Base-by-base conservation (phyloP, 352 stramenopile genomes). In the Globisporangium ultimum region DNA sequence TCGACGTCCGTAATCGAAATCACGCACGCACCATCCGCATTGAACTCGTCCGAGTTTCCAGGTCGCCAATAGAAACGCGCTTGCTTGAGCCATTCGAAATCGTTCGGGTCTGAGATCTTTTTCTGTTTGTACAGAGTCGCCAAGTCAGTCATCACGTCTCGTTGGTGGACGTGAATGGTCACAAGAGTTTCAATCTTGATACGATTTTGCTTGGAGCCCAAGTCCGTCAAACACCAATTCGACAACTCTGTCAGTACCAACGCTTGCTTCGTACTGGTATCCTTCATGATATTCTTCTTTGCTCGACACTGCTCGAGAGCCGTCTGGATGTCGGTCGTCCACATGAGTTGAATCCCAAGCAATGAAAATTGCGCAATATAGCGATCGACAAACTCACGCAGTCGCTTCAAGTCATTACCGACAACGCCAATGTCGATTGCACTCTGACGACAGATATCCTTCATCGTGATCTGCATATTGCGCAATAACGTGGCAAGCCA, bases 71-170 rank as follows among this genome's bases (percentile, higher is more conserved):
- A 99, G 63, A 99, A 99, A 11, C 97, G 85, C n/a, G 95, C 96
- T 70, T 99, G 97, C 68, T 99, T 99, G 48, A 99, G 91, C 97
- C 97, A 99, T 64, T 99, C 96, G 65, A 99, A 99, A 68, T 99
- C 96, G 68, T 98, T 98, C 43, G 95, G 85, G 67, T 99, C 95
- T 6, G 84, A 94, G 55, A 99, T 97, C 64, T 97, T 97, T 70
- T 99, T 98, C 52, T 95, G 84, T 61, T 97, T 95, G 78, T 97
- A 97, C 17, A 99, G 75, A 2, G 86, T 83, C 14, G 83, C 83
- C 3, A 99, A 72, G 63, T 99, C 95, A 10, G 89, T 95, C 67
- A 98, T 98, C 50, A 99, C 97, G 65, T 99, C 97, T 46, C 93
- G 86, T 67, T 99, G 97, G 56, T 99, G 97, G 17, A 99, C 96